Base-by-base conservation (phyloP, 495 filamentous ascomycete species). In the Daldinia grandis region DNA sequence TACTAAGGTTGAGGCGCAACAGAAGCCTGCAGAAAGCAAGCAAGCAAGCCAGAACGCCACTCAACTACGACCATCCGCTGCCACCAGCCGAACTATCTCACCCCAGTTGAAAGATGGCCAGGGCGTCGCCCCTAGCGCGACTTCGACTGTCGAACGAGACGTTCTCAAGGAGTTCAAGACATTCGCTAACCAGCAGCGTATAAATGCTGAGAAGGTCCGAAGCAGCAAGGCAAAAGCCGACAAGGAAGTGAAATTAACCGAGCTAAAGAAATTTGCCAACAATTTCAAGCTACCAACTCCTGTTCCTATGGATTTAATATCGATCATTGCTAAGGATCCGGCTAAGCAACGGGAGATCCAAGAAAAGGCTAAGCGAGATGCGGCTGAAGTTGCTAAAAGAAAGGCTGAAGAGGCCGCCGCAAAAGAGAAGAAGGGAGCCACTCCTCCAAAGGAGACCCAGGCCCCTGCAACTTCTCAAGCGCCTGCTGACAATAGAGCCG, bases 281-380 rank as follows among this genome's bases (percentile, higher is more conserved):
- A 95, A 85, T 78, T 99, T 99, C 84, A 98, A 97, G 79, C 87
- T 99, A 1, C 87, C 89, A 10, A 97, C 93, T 1, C 93, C 93
- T 9, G 93, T 99, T 8, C 95, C 95, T 6, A 88, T 88, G 66
- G 95, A 99, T 79, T 80, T 99, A 51, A 92, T 99, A 24, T 89
- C 92, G 2, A 99, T 99, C 68, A 89, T 99, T 47, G 94, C 95
- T 21, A 99, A 98, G 76, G 95, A 99, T 76, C 92, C 91, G 21
- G 83, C 81, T 49, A 98, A 98, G 81, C 95, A 99, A 80, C 87
- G 93, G 69, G 87, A 92, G 76, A 98, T 99, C 68, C 89, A 97
- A 66, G 90, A 93, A 76, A 95, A 93, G 74, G 93, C 92, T 3
- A 86, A 90, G 62, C 83, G 83, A 66, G 88, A 93, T 68, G 87